Evolutionary conservation across 768 basidiomycete species (phyloP), one percentile per base, ranked within the genome.

Genomic region (Suillus tomentosus): DNA sequence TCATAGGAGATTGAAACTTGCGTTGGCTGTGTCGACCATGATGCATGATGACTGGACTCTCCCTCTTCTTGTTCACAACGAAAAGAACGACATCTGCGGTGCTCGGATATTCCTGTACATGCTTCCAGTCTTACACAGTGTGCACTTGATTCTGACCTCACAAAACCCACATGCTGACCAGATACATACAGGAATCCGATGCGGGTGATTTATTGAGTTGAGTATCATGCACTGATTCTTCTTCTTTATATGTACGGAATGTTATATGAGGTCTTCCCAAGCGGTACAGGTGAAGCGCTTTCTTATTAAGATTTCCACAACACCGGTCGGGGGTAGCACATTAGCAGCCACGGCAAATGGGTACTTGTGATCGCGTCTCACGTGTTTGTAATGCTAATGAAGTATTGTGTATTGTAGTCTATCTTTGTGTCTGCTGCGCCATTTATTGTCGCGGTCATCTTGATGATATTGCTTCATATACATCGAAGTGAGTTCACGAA

Each of bases 261-360:
- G 10, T 74, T 85, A 14, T 87, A 81, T 61, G 84, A 87, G 69
- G 82, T 84, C 22, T 87, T 87, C 75, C 83, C 85, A 0, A 79
- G 85, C 39, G 85, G 85, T 4, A 85, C 84, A 0, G 84, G 83
- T 11, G 81, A 84, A 61, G 84, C 84, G 5, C 79, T 79, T 66
- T 36, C 74, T 83, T 45, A 81, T 83, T 70, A 82, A 82, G 65
- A 83, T 83, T 48, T 77, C 76, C 9, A 81, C 80, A 10, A 81
- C 79, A 24, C 72, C 73, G 5, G 61, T 61, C 17, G 65, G 69
- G 39, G 79, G 80, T 2, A 65, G 50, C 7, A 69, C 73, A 5
- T 69, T 74, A 22, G 72, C 72, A 3, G 69, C 70, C 24, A 67
- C 70, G 3, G 77, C 79, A 10, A 79, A 81, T 40, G 77, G 73